phyloP scores from a whole-genome alignment of 1,139 yeast species.

The Pichia sp. region DNA sequence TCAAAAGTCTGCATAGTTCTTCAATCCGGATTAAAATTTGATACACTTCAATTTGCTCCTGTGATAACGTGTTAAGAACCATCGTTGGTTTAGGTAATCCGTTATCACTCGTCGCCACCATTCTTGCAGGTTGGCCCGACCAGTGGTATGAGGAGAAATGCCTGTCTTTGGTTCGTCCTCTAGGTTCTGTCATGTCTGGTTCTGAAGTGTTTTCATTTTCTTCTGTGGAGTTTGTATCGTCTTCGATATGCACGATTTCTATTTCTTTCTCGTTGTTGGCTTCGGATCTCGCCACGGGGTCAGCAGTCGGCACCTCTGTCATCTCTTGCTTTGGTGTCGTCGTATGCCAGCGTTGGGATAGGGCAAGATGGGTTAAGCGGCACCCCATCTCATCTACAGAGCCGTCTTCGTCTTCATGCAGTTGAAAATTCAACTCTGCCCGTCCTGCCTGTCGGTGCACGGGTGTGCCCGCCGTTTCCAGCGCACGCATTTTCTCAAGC shows the following conservation, averaged over 20 bases:
- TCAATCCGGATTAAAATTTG: conserved; percentile 74
- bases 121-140: conserved; percentile 43
- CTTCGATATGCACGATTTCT: too few relatives aligned
- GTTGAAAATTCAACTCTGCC: too few relatives aligned
- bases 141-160: conserved; percentile 28
- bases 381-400: too few relatives aligned
- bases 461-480: conserved; percentile 3
- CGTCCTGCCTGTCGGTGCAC: conserved; percentile 11
- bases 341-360: too few relatives aligned
- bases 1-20: conserved; percentile 67
- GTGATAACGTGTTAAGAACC: conserved; percentile 51
- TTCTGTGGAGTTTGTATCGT: too few relatives aligned
- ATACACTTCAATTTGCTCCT: conserved; percentile 84
- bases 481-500: too few relatives aligned
- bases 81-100: conserved; percentile 33
- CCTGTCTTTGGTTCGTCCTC: not conserved
- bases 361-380: too few relatives aligned
- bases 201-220: not conserved
- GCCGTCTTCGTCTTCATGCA: not conserved
- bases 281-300: too few relatives aligned
- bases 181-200: conserved; percentile 1
- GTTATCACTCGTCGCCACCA: conserved; percentile 34
- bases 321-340: too few relatives aligned
- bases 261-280: too few relatives aligned
- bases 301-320: not conserved